A percentile compares a stretch with the other conserved stretches of the same genome.
Evolutionary conservation across 805 yeast species (phyloP).

Genomic region (Vanderwaltozyma tropicalis): DNA sequence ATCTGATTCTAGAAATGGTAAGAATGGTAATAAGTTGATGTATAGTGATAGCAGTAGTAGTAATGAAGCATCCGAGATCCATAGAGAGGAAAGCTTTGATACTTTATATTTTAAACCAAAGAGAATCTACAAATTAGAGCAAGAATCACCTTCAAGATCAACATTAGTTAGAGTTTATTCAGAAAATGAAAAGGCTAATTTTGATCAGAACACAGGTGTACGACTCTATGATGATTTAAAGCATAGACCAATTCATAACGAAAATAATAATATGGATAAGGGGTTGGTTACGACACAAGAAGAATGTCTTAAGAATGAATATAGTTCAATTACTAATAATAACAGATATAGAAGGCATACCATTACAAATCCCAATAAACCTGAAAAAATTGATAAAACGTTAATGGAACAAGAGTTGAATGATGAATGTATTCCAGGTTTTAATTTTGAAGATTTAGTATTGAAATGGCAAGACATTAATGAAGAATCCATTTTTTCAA

Average conservation of each 20-base stretch:
- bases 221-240: conserved; percentile 44
- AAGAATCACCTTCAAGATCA: conserved; percentile 13
- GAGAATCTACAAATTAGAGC: conserved; percentile 15
- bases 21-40: background rate
- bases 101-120: conserved; percentile 17
- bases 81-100: conserved; percentile 4
- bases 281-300: background rate
- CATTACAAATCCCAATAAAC: background rate
- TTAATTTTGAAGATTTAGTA: conserved; percentile 44
- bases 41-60: background rate
- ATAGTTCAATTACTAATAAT: background rate
- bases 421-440: conserved; percentile 70
- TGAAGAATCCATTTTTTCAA: background rate
- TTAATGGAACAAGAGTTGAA: conserved; percentile 29
- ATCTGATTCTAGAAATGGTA: background rate
- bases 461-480: conserved; percentile 35
- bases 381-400: background rate
- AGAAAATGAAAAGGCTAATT: conserved; percentile 40
- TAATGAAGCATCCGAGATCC: background rate
- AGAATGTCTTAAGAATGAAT: no score
- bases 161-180: conserved; percentile 48
- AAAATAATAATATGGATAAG: background rate
- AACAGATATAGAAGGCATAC: background rate
- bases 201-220: conserved; percentile 44
- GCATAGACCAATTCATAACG: conserved; percentile 33